phyloP scores from a whole-genome alignment of 768 basidiomycete species.

The Russula foetens region DNA sequence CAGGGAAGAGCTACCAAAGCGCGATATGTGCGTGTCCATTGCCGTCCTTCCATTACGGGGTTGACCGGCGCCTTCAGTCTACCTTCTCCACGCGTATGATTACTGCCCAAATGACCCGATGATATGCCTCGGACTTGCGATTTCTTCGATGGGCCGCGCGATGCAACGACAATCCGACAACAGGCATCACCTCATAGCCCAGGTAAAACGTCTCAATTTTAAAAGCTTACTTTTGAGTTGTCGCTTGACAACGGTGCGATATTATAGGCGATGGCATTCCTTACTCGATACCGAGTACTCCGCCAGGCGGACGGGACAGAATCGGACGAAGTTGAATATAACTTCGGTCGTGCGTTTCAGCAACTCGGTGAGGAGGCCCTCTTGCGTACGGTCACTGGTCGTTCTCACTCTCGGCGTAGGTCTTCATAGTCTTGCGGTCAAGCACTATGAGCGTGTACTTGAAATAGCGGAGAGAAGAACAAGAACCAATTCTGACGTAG shows the following conservation, averaged over 20 bases:
- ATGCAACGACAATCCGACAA: constrained; percentile 96
- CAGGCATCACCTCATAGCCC: constrained; percentile 78
- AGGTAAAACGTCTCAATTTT: constrained; percentile 33
- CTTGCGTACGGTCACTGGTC: neutral
- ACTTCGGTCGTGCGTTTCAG: constrained; percentile 89
- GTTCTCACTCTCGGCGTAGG: constrained; percentile 36
- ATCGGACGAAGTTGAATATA: constrained; percentile 80
- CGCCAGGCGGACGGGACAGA: constrained; percentile 37
- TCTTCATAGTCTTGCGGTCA: constrained; percentile 69
- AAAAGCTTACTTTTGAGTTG: neutral
- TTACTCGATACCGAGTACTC: constrained; percentile 70
- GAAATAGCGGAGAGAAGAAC: constrained; percentile 45
- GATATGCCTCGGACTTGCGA: constrained; percentile 73
- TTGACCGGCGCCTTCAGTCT: constrained; percentile 45
- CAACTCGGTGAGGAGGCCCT: constrained; percentile 60
- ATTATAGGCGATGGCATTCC: constrained; percentile 70
- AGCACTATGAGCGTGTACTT: constrained; percentile 76
- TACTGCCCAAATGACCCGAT: constrained; percentile 77
- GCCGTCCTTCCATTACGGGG: neutral
- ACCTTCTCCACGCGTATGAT: constrained; percentile 83
- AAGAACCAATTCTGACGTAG: constrained; percentile 26
- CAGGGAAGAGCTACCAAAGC: constrained; percentile 81
- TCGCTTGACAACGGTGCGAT: neutral
- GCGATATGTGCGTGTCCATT: constrained; percentile 66
- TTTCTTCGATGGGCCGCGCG: constrained; percentile 81